Conservation (phyloP, 192 early-diverging fungal species). For the Linnemannia zychae region DNA sequence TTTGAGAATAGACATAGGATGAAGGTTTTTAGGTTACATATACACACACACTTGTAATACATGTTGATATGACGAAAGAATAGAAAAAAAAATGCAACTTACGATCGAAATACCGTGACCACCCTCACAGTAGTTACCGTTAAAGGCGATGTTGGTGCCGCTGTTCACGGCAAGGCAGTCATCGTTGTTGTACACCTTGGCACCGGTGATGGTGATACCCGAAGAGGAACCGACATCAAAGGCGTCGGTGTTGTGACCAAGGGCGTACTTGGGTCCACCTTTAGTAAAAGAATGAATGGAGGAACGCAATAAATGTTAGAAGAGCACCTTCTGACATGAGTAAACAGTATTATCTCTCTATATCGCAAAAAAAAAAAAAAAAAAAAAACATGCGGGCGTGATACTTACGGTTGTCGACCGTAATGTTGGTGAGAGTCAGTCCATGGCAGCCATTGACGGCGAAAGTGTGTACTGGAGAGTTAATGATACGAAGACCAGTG, state of each 20-base stretch:
- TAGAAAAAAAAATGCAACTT: constrained; percentile 3
- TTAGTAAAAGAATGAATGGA: neutral
- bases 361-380: neutral
- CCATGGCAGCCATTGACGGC: constrained; percentile 47
- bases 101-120: constrained; percentile 50
- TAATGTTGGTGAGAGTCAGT: constrained; percentile 45
- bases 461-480: constrained; percentile 60
- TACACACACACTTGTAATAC: neutral
- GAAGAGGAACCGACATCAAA: constrained; percentile 50
- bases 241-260: constrained; percentile 62
- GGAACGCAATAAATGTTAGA: constrained; percentile 3
- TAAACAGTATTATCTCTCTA: constrained; percentile 1
- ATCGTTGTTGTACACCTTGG: constrained; percentile 61
- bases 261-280: constrained; percentile 38
- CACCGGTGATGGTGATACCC: constrained; percentile 46
- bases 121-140: constrained; percentile 57
- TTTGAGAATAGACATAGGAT: neutral
- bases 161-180: constrained; percentile 67
- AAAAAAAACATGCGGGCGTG: constrained; percentile 1
- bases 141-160: constrained; percentile 60
- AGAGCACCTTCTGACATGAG: neutral
- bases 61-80: neutral
- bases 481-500: constrained; percentile 39
- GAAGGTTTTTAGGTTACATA: too few species aligned
- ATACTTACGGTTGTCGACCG: constrained; percentile 57